Conservation (phyloP, 441 rosid genomes). For the Adansonia rubrostipa region DNA sequence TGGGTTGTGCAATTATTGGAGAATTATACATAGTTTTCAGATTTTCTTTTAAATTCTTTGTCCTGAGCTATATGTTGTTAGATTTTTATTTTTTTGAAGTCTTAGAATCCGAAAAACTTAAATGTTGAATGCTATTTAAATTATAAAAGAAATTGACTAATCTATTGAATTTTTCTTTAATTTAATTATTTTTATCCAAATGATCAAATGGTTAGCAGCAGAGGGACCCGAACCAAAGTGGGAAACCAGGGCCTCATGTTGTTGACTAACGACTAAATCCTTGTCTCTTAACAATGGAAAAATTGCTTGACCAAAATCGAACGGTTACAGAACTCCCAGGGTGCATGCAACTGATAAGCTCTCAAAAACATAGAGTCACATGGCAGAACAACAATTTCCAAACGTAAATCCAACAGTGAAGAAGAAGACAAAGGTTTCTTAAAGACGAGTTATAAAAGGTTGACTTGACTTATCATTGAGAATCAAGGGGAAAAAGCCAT, state of each 20-base stretch:
- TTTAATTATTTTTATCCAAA: not conserved
- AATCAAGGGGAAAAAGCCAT: not conserved
- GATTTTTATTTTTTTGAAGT: too few relatives aligned
- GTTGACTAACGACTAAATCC: not conserved
- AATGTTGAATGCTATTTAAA: too few relatives aligned
- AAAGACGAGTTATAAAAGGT: not conserved
- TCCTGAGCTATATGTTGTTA: too few relatives aligned
- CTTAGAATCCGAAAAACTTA: too few relatives aligned
- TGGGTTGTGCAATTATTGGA: too few relatives aligned
- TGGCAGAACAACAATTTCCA: not conserved
- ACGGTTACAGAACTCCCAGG: not conserved
- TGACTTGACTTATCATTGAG: slow-evolving; percentile 7
- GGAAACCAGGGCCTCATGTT: not conserved
- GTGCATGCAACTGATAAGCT: not conserved
- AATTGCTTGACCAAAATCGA: not conserved
- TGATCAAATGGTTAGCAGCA: not conserved
- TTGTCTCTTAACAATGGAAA: not conserved
- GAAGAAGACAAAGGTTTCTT: not conserved
- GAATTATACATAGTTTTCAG: too few relatives aligned
- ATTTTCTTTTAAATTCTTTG: too few relatives aligned
- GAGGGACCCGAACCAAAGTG: not conserved
- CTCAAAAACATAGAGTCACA: not conserved
- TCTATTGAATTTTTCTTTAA: too few relatives aligned
- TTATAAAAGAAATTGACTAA: too few relatives aligned
- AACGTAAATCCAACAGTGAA: not conserved